These are phyloP conservation scores for Blastobotrys ciferrii DNA, from an alignment of 1,139 yeast species.

Conservation along the genomic window DNA sequence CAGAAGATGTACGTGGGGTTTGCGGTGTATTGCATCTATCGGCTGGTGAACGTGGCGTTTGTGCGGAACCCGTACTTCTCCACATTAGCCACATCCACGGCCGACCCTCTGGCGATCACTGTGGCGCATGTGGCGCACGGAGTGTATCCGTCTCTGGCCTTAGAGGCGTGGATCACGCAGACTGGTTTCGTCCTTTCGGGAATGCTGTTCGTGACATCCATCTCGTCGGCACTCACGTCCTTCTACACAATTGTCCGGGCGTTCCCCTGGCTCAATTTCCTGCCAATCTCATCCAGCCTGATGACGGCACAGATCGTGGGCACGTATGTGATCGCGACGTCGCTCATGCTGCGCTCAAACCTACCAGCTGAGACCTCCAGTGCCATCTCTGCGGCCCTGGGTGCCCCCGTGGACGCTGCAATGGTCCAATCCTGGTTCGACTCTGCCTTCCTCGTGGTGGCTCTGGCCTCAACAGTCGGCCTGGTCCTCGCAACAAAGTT, in stretches of 20 bases:
- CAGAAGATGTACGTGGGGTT: slow-evolving; percentile 39
- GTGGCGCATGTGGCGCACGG: slow-evolving; percentile 45
- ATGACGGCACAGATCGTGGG: slow-evolving; percentile 62
- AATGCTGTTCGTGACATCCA: slow-evolving; percentile 62
- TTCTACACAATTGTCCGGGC: slow-evolving; percentile 32
- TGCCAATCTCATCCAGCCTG: neutral
- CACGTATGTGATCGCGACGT: slow-evolving; percentile 76
- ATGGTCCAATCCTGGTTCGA: slow-evolving; percentile 83
- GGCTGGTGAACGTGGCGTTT: slow-evolving; percentile 48
- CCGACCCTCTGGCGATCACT: slow-evolving; percentile 51
- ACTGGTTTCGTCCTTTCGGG: slow-evolving; percentile 66
- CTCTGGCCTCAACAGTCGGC: slow-evolving; percentile 51
- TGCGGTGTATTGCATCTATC: slow-evolving; percentile 63
- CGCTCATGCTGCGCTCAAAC: slow-evolving; percentile 71
- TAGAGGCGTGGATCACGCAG: slow-evolving; percentile 59
- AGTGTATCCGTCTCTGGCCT: slow-evolving; percentile 30
- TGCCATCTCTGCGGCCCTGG: slow-evolving; percentile 50
- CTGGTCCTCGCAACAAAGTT: slow-evolving; percentile 29
- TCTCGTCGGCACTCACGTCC: slow-evolving; percentile 39
- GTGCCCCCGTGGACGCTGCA: slow-evolving; percentile 50
- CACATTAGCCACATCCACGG: slow-evolving; percentile 17
- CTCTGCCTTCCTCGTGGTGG: slow-evolving; percentile 60
- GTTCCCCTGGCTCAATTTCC: slow-evolving; percentile 27
- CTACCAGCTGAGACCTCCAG: slow-evolving; percentile 61
- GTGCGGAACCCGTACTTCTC: slow-evolving; percentile 31